Base-by-base conservation (phyloP, 352 stramenopile genomes). In the Phytophthora palmivora region DNA sequence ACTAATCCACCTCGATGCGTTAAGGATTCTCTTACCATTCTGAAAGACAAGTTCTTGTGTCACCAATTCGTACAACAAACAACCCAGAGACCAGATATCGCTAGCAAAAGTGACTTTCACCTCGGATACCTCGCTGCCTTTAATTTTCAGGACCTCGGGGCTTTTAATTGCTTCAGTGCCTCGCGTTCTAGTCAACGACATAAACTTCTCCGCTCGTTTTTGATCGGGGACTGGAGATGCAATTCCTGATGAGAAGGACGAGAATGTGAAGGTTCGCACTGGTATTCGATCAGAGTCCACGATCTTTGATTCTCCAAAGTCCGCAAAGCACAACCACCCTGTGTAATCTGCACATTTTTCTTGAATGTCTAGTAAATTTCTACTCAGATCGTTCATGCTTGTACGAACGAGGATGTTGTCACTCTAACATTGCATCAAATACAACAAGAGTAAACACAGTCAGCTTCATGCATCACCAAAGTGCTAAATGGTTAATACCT, bases 151-250 rank as follows among this genome's bases (percentile, higher is more conserved):
- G 60, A 92, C 89, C 50, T 94, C 84, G 6, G 84, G 84, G 33
- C 82, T 91, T 59, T 91, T 89, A 50, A 92, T 89, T 3, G 84
- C 82, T 59, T 94, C 84, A 0, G 84, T 94, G 8, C 84, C 84
- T 55, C 84, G 73, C 4, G 84, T 89, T 16, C 82, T 69, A 36
- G 67, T 70, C 14, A 70, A 55, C 7, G 59, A 66, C 26, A 74
- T 33, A 30, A 46, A 58, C 22, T 26, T 52, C 8, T 66, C 52
- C 0, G 26, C 14, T 42, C 18, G 42, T 8, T 60, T 64, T 34
- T 43, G 53, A 46, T 22, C 12, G 0, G 53, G 6, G 6, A 50
- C 34, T 26, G 45, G 46, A 9, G 46, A 60, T 9, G 41, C 28
- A 32, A 8, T 50, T 10, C 47, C 33, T 8, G 57, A 73, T 7